Evolutionary conservation across 129 eudicot genomes (phyloP).

Genomic region (Oenanthe sinensis): DNA sequence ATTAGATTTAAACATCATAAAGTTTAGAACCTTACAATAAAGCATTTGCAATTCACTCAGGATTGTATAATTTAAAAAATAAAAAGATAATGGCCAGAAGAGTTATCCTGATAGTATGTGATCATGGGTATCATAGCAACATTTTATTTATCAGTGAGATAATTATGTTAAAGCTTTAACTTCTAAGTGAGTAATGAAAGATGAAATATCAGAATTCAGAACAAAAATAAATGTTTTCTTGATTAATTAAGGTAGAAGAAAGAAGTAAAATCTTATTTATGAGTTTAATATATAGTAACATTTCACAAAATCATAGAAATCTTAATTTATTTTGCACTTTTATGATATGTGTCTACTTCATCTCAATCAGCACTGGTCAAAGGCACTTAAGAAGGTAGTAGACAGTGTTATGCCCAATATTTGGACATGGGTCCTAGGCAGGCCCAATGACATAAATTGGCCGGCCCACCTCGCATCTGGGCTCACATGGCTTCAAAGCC

Average conservation of each 20-base stretch:
- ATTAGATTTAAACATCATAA: no score
- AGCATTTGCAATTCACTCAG: no score
- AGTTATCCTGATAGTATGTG: neutral
- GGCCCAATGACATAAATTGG: no score
- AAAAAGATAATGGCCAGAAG: neutral
- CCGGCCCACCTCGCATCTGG: no score
- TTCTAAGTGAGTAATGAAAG: neutral
- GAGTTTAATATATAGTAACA: neutral
- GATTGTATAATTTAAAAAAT: no score
- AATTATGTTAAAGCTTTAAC: neutral
- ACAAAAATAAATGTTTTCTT: neutral
- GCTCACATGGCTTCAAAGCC: no score
- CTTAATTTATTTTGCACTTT: neutral
- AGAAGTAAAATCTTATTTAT: neutral
- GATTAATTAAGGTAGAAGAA: neutral
- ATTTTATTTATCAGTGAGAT: no score
- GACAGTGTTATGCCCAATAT: no score
- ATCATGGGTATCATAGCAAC: neutral
- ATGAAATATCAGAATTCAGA: neutral
- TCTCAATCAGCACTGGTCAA: neutral
- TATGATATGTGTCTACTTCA: neutral
- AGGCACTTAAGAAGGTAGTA: neutral
- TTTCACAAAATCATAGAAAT: no score
- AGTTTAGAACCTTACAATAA: no score
- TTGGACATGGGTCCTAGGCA: no score